These are phyloP conservation scores for Irpex rosettiformis DNA, from an alignment of 1,284 basidiomycete genomes.

Conservation along the genomic window DNA sequence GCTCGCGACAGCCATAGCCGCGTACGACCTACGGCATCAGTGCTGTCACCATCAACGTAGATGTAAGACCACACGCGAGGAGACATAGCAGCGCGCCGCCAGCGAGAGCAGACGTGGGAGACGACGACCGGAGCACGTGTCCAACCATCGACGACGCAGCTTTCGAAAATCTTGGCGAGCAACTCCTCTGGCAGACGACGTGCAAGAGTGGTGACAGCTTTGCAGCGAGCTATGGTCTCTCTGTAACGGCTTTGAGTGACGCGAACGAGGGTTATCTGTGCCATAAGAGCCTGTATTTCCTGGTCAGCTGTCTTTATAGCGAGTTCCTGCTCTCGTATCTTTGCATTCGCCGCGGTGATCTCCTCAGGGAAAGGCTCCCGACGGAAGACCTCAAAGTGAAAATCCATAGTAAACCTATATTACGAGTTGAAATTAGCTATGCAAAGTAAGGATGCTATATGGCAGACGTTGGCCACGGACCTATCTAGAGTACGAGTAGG, in stretches of 20 bases:
- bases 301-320: constrained; percentile 39
- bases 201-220: constrained; percentile 52
- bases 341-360: constrained; percentile 24
- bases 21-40: constrained; percentile 40
- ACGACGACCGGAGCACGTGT: constrained; percentile 50
- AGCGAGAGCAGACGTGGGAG: constrained; percentile 59
- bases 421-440: neutral
- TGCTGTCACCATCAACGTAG: constrained; percentile 46
- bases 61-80: constrained; percentile 59
- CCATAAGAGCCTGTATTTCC: constrained; percentile 39
- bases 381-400: constrained; percentile 19
- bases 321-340: constrained; percentile 38
- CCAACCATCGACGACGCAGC: constrained; percentile 49
- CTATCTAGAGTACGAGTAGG: neutral
- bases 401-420: neutral
- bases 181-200: constrained; percentile 53
- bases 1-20: constrained; percentile 50
- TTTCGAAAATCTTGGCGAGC: constrained; percentile 51
- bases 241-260: constrained; percentile 38
- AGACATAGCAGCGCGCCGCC: constrained; percentile 49
- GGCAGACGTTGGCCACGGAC: too few species aligned
- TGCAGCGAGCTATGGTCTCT: constrained; percentile 39
- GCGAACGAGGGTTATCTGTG: constrained; percentile 40
- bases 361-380: constrained; percentile 29
- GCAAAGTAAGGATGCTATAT: too few species aligned